Conservation (phyloP, 257 asterid species). For the Rhazya stricta region DNA sequence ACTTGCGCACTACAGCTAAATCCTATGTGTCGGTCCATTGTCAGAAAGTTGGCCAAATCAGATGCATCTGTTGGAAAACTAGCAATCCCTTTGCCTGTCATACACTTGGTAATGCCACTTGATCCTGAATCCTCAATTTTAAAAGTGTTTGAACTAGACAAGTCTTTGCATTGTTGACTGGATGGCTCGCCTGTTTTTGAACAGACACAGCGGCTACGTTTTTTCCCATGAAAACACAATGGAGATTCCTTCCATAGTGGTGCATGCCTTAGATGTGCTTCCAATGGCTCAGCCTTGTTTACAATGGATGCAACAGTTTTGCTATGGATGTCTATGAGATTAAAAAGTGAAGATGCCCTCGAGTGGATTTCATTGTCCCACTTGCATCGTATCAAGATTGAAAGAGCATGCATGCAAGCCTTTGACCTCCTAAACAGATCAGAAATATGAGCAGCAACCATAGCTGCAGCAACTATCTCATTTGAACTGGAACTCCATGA, state of each 20-base stretch:
- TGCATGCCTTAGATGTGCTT: constrained; percentile 66
- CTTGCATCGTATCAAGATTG: constrained; percentile 73
- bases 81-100: constrained; percentile 51
- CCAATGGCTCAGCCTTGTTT: constrained; percentile 91
- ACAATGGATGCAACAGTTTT: constrained; percentile 90
- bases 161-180: constrained; percentile 31
- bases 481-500: constrained; percentile 91
- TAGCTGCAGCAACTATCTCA: constrained; percentile 98
- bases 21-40: constrained; percentile 88
- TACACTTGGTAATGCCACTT: constrained; percentile 34
- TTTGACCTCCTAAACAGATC: constrained; percentile 90
- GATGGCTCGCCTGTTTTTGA: constrained; percentile 48
- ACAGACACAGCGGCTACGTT: constrained; percentile 38
- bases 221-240: constrained; percentile 55
- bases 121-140: constrained; percentile 34
- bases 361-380: constrained; percentile 86
- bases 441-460: constrained; percentile 99
- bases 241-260: constrained; percentile 43
- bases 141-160: constrained; percentile 38
- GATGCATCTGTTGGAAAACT: constrained; percentile 78
- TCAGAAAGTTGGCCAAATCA: constrained; percentile 88
- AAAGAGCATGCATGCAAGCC: constrained; percentile 93
- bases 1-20: constrained; percentile 74
- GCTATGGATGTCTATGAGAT: constrained; percentile 86
- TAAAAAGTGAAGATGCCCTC: constrained; percentile 85